Base-by-base conservation (phyloP, 768 basidiomycete species). In the Coprinopsis cinerea region DNA sequence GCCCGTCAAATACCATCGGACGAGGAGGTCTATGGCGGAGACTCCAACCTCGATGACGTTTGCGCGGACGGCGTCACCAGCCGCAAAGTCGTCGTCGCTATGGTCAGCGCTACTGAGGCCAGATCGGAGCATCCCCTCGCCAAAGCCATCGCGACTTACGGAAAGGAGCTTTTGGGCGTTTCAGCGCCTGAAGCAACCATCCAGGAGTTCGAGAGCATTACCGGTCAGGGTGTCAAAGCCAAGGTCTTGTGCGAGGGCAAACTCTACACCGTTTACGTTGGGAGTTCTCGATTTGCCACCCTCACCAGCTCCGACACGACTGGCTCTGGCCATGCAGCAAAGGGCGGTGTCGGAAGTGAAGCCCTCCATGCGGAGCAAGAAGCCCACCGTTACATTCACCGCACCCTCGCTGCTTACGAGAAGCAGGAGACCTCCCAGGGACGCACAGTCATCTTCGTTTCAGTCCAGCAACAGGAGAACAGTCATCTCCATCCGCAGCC, bases 41-140 rank as follows among this genome's bases (percentile, higher is more conserved):
- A 76, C 54, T 57, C 70, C 1, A 64, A 63, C 4, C 57, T 80
- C 25, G 71, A 71, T 15, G 71, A 70, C 10, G 54, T 73, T 11
- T 82, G 79, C 43, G 77, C 79, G 0, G 86, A 90, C 56, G 85
- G 85, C 3, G 53, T 71, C 11, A 87, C 85, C 0, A 69, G 67
- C 2, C 72, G 82, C 22, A 73, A 73, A 27, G 72, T 79, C 15
- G 71, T 93, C 22, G 67, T 98, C 13, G 79, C 91, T 1, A 83
- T 96, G 76, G 74, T 98, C 30, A 79, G 86, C 23, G 85, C 85
- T 1, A 85, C 92, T 0, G 95, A 99, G 65, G 85, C 88, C 9
- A 82, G 83, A 53, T 97, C 94, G 0, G 96, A 98, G 64, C 96
- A 99, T 61, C 96, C 96, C 1, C 81, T 99, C 18, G 96, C 95